Evolutionary conservation across 2,329 filamentous ascomycete genomes (phyloP).

Genomic region (Mollisia scopiformis): DNA sequence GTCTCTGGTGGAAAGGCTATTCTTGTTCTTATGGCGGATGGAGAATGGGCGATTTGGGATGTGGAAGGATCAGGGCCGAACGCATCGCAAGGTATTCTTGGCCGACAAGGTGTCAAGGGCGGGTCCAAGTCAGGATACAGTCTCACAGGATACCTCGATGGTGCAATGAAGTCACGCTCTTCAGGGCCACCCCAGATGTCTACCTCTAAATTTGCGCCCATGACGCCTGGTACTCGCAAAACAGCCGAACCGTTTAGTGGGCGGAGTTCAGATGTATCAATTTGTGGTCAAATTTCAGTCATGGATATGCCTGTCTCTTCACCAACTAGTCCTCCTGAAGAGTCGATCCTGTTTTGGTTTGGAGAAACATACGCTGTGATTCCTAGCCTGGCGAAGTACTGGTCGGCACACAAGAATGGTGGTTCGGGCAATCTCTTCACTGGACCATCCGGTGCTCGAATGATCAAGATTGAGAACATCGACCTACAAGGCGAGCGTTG

Average conservation of each 20-base stretch:
- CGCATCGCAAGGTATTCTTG: conserved; percentile 46
- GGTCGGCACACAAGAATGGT: conserved; percentile 31
- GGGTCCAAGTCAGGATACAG: conserved; percentile 62
- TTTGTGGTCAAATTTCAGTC: conserved; percentile 35
- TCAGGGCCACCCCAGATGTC: conserved; percentile 33
- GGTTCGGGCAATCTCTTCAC: conserved; percentile 32
- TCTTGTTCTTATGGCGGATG: conserved; percentile 61
- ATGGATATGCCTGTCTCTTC: conserved; percentile 29
- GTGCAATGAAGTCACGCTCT: conserved; percentile 42
- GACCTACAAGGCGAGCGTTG: conserved; percentile 38
- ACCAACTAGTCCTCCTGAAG: conserved; percentile 32
- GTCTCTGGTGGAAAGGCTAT: conserved; percentile 62
- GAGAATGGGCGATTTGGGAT: conserved; percentile 71
- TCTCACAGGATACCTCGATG: conserved; percentile 62
- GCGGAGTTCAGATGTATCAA: conserved; percentile 15
- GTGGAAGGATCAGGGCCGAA: conserved; percentile 59
- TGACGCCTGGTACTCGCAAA: conserved; percentile 63
- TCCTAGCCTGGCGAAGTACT: conserved; percentile 37
- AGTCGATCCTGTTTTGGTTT: conserved; percentile 38
- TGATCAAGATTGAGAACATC: conserved; percentile 34
- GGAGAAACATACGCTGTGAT: conserved; percentile 36
- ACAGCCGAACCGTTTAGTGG: conserved; percentile 32
- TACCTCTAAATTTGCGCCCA: conserved; percentile 59
- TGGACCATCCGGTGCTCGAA: conserved; percentile 24
- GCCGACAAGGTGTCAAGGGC: conserved; percentile 47